phyloP scores from a whole-genome alignment of 495 filamentous ascomycete species.

The Talaromyces proteolyticus region DNA sequence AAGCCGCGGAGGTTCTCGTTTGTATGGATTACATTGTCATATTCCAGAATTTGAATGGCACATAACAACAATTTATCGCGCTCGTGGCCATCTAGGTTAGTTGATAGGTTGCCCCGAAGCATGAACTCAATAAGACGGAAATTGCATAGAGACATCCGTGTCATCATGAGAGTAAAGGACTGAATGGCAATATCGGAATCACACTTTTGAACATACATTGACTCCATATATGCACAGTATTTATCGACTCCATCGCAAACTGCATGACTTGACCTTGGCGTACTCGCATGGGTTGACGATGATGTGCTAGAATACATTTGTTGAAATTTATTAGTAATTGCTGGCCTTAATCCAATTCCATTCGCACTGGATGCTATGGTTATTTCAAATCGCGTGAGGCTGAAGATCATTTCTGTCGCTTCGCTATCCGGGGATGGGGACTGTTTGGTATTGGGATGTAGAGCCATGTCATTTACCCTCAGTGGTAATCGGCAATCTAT shows the following conservation, averaged over 20 bases:
- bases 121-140: conserved; percentile 14
- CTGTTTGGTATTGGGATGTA: conserved; percentile 18
- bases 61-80: conserved; percentile 38
- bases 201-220: conserved; percentile 52
- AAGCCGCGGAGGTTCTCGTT: conserved; percentile 37
- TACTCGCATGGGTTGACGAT: background rate
- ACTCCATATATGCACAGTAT: conserved; percentile 37
- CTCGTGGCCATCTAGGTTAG: conserved; percentile 15
- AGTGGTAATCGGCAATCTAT: conserved; percentile 24
- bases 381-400: conserved; percentile 29
- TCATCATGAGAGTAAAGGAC: conserved; percentile 43
- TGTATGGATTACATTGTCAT: conserved; percentile 43
- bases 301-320: background rate
- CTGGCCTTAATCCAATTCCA: conserved; percentile 6
- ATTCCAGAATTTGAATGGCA: conserved; percentile 46
- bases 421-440: conserved; percentile 12
- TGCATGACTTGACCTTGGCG: background rate
- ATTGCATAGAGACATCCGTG: conserved; percentile 43
- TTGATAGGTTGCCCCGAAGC: conserved; percentile 6
- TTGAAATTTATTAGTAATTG: background rate
- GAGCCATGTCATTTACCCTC: conserved; percentile 32
- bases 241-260: conserved; percentile 22
- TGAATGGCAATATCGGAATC: conserved; percentile 57
- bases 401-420: conserved; percentile 19
- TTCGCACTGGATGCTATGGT: background rate